Evolutionary conservation across 163 green algal species (phyloP), one percentile per base, ranked within the genome.

Genomic region (Chlorella variabilis): DNA sequence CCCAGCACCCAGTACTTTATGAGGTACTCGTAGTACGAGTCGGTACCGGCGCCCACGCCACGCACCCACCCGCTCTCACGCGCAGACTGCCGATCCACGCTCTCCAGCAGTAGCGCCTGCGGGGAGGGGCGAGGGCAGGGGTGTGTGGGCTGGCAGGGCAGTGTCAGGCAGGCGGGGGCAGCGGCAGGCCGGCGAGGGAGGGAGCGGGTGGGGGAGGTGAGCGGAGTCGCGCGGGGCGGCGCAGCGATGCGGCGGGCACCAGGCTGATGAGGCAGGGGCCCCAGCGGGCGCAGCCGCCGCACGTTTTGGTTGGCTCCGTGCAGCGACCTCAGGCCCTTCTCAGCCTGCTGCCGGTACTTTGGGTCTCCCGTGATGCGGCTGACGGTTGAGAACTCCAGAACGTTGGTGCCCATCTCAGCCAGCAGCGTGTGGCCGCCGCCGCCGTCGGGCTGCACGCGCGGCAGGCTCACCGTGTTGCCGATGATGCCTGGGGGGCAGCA

Each of bases 11-110:
- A 97, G 51, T 83, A 73, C 51, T 78, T 80, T 3, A 80, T 59
- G 27, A 80, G 38, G 83, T 97, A 97, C 84, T 97, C 93, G 66
- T 96, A 97, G 66, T 85, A 91, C 21, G 70, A 88, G 73, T 95
- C 91, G 20, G 82, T 87, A 11, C 68, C 69, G 4, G 66, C 84
- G 34, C 88, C 88, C 38, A 92, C 67, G 42, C 87, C 82, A 6
- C 48, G 89, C 61, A 62, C 65, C 27, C 80, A 77, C 21, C 86
- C 88, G 84, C 17, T 17, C 54, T 71, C 63, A 21, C 20, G 11
- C 1, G 51, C 83, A 18, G 67, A 75, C n/a, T 63, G 48, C n/a
- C 58, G 42, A 21, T 63, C 69, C 33, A 87, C 63, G 21, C 20
- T 51, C 33, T 80, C 78, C 3, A 71, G n/a, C 25, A 87, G 34